phyloP scores from a whole-genome alignment of 345 rosid genomes.

The Salix arbutifolia region DNA sequence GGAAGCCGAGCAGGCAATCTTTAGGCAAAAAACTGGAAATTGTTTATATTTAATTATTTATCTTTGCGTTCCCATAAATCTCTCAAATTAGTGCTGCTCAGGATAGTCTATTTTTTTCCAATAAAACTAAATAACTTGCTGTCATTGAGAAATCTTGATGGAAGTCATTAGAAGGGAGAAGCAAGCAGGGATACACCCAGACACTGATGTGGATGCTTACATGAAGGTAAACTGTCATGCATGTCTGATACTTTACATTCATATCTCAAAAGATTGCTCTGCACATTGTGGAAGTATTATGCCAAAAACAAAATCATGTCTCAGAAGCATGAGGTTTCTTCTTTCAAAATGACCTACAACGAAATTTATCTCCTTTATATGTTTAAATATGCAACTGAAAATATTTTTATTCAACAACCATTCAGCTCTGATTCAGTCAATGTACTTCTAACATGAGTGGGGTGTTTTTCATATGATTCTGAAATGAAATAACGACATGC shows the following conservation, averaged over 20 bases:
- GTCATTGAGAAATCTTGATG: slow-evolving; percentile 11
- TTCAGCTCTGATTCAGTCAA: background rate
- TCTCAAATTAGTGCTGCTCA: background rate
- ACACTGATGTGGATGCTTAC: slow-evolving; percentile 35
- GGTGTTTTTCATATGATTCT: background rate
- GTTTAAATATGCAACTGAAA: too few species aligned
- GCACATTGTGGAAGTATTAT: too few species aligned
- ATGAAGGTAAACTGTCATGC: slow-evolving; percentile 27
- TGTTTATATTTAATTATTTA: too few species aligned
- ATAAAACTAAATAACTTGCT: too few species aligned
- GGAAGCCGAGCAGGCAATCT: slow-evolving; percentile 33
- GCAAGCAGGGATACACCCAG: slow-evolving; percentile 29
- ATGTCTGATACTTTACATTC: too few species aligned
- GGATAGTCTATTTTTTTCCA: background rate
- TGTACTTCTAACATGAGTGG: background rate
- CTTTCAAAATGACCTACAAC: too few species aligned
- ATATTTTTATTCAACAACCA: too few species aligned
- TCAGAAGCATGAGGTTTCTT: background rate
- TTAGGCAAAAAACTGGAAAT: too few species aligned
- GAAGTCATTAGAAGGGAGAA: slow-evolving; percentile 33
- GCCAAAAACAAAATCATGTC: too few species aligned
- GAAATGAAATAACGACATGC: background rate
- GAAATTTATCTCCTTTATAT: too few species aligned
- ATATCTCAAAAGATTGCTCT: too few species aligned
- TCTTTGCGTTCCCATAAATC: background rate